Evolutionary conservation across 225 moss, liverwort and hornwort species (phyloP), one percentile per base, ranked within the genome.

Genomic region (Sphagnum tenellum): DNA sequence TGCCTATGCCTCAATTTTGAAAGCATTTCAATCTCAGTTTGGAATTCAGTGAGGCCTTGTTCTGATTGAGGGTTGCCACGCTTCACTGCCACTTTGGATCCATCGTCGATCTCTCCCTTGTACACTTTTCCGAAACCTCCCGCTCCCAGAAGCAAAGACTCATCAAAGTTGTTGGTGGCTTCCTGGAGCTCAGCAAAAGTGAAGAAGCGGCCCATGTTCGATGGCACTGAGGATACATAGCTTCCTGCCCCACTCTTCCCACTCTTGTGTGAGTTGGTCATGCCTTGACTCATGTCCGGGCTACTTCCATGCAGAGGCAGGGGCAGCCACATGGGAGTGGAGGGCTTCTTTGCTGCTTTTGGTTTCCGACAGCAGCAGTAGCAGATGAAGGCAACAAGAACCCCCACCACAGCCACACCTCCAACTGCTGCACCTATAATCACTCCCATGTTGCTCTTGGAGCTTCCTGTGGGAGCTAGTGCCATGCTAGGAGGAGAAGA

Each of bases 231-330:
- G 1, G 86, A 86, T 10, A 86, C 82, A 6, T 86, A 86, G 67
- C 86, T 86, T 6, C 92, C 96, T 3, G 96, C 84, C 2, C 80
- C 84, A 9, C 84, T 84, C 68, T 84, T 96, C 1, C 90, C 92
- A 66, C 96, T 96, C 78, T 96, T 96, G 46, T 82, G 86, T 2
- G 89, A 92, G n/a, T 80, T 76, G 0, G 92, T 90, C 1, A 92
- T 92, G 9, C 89, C 82, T 76, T 95, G 92, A 77, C 95, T 92
- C 51, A 86, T 86, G 59, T 92, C 88, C 0, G 92, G 87, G 66
- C 88, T 90, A 4, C 88, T 83, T 56, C 92, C 92, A 44, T 96
- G 96, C 0, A 92, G 75, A 9, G 92, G 92, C 7, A 96, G 77
- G 7, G 96, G 96, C 14, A 96, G 73, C 92, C 92, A 96, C 12